phyloP scores from a whole-genome alignment of 148 eudicot genomes.

The Cornus suecica region DNA sequence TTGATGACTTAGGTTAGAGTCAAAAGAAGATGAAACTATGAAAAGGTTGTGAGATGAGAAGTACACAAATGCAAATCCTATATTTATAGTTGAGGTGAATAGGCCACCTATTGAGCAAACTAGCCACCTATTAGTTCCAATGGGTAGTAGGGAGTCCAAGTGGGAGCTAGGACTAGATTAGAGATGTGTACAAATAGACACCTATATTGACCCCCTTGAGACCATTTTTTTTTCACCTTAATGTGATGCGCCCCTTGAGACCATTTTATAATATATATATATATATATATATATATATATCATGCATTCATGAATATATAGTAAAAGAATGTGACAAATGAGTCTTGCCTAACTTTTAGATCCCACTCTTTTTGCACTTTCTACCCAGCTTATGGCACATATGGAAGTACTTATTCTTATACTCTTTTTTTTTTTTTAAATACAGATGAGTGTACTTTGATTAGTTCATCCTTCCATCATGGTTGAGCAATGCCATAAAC shows the following conservation, averaged over 20 bases:
- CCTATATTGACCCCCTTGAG: not conserved
- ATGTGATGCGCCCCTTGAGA: too few species aligned
- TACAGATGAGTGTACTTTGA: too few species aligned
- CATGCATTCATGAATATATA: not conserved
- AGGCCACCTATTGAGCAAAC: too few species aligned
- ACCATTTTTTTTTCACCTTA: too few species aligned
- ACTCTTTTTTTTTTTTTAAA: too few species aligned
- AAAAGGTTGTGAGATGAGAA: not conserved
- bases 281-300: not conserved
- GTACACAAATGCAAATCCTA: not conserved
- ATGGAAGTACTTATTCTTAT: not conserved
- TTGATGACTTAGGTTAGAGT: not conserved
- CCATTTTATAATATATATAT: too few species aligned
- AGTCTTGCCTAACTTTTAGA: not conserved
- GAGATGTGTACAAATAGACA: slow-evolving; percentile 3
- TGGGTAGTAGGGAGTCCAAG: not conserved
- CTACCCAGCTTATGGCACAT: not conserved
- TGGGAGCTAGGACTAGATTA: not conserved
- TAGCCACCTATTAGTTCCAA: slow-evolving; percentile 7
- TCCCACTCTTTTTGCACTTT: not conserved
- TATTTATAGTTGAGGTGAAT: not conserved
- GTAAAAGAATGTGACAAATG: not conserved
- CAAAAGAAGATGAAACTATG: not conserved
- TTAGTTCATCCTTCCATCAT: too few species aligned
- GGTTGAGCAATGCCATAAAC: too few species aligned